A percentile compares a stretch with the other conserved stretches of the same genome.
These are phyloP conservation scores for Zymoseptoria tritici DNA, from an alignment of 2,329 filamentous ascomycete species.

Conservation along the genomic window DNA sequence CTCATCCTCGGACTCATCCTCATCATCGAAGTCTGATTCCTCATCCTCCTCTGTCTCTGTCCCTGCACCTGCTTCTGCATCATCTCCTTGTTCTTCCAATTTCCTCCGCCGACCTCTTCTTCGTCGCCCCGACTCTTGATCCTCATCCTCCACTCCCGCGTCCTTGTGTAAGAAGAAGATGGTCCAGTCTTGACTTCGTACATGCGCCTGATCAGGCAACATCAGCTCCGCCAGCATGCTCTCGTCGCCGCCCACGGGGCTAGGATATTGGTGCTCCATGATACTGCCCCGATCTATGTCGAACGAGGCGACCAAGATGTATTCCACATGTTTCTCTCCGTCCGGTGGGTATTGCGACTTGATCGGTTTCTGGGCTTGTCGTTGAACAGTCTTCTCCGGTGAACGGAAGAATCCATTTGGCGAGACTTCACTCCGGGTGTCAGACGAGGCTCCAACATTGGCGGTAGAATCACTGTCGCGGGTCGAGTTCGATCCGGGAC, in stretches of 20 bases:
- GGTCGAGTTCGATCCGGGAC: constrained; percentile 13
- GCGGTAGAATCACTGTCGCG: constrained; percentile 5
- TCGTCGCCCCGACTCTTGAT: constrained; percentile 51
- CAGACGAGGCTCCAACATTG: constrained; percentile 2
- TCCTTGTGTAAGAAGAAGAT: constrained; percentile 99
- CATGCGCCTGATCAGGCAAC: constrained; percentile 93
- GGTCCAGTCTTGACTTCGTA: constrained; percentile 94
- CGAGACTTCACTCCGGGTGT: constrained; percentile 3
- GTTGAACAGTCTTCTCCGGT: constrained; percentile 5
- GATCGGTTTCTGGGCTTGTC: constrained; percentile 23
- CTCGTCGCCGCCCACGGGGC: constrained; percentile 91
- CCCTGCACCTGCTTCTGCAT: constrained; percentile 44
- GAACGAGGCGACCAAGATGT: constrained; percentile 94
- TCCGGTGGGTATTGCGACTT: constrained; percentile 44
- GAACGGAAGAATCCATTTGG: constrained; percentile 18
- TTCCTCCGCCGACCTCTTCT: constrained; percentile 30
- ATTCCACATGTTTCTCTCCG: constrained; percentile 88
- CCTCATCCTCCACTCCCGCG: constrained; percentile 72
- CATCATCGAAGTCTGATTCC: constrained; percentile 44
- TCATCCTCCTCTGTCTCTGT: constrained; percentile 44
- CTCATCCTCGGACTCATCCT: constrained; percentile 42
- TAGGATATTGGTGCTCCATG: constrained; percentile 97
- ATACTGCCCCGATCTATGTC: constrained; percentile 92
- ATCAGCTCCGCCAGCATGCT: constrained; percentile 97
- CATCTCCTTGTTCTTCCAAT: constrained; percentile 43